Evolutionary conservation across 1,284 basidiomycete genomes (phyloP).

Genomic region (Dichomitus squalens): DNA sequence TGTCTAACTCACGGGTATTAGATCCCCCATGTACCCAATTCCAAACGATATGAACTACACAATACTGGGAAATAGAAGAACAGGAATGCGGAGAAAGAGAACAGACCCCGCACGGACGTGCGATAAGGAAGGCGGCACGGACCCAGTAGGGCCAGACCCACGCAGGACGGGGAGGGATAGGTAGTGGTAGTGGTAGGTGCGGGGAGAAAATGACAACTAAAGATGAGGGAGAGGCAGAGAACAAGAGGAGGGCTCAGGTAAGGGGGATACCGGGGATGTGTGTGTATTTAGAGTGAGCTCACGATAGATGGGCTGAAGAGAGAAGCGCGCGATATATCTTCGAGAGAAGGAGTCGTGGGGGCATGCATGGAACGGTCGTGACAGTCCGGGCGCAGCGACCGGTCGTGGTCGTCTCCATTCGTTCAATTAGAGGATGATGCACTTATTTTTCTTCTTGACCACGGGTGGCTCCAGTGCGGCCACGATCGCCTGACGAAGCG

Average conservation of each 20-base stretch:
- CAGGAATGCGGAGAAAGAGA: constrained; percentile 9
- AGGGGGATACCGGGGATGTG: constrained; percentile 27
- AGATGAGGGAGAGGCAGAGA: constrained; percentile 18
- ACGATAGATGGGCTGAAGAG: constrained; percentile 27
- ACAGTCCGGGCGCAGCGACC: constrained; percentile 16
- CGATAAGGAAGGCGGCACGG: not conserved
- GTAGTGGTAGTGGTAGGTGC: constrained; percentile 9
- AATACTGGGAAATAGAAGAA: constrained; percentile 24
- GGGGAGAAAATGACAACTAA: constrained; percentile 14
- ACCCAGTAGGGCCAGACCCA: not conserved
- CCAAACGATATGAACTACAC: constrained; percentile 33
- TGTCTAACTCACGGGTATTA: constrained; percentile 33
- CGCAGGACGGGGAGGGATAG: constrained; percentile 3
- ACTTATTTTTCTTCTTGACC: constrained; percentile 81
- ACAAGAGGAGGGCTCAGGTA: too few relatives aligned
- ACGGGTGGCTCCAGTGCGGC: constrained; percentile 97
- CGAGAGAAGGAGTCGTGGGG: constrained; percentile 27
- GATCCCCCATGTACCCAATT: constrained; percentile 33
- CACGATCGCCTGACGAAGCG: constrained; percentile 85
- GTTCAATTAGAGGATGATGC: constrained; percentile 75
- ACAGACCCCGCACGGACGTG: constrained; percentile 6
- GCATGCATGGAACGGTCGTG: constrained; percentile 23
- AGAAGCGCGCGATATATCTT: constrained; percentile 33
- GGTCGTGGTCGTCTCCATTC: constrained; percentile 14
- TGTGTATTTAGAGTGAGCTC: constrained; percentile 31